These are phyloP conservation scores for Xylaria telfairii DNA, from an alignment of 495 filamentous ascomycete species.

Conservation along the genomic window DNA sequence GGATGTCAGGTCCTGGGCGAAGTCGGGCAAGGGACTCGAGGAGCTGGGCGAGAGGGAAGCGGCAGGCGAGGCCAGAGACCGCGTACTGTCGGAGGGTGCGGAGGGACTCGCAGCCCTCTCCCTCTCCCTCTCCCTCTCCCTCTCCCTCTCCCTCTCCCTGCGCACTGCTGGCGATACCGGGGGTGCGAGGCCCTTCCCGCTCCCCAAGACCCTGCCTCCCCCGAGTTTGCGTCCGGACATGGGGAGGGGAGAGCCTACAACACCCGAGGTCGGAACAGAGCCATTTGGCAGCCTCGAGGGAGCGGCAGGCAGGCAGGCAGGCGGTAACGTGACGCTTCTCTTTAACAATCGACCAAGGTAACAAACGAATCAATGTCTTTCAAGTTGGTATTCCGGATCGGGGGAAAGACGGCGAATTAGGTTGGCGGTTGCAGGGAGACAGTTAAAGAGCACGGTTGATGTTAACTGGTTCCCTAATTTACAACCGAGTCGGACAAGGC, in stretches of 20 bases:
- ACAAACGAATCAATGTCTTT: background rate
- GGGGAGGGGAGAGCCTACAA: constrained; percentile 27
- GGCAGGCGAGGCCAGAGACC: constrained; percentile 53
- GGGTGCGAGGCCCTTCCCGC: constrained; percentile 75
- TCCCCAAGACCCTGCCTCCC: constrained; percentile 87
- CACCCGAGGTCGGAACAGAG: constrained; percentile 7
- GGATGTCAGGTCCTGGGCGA: constrained; percentile 52
- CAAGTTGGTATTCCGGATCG: background rate
- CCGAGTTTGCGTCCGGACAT: constrained; percentile 88
- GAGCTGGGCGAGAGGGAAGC: constrained; percentile 38
- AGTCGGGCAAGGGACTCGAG: constrained; percentile 45
- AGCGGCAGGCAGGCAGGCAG: background rate
- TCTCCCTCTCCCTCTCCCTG: constrained; percentile 42
- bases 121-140: no score
- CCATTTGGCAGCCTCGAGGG: constrained; percentile 22
- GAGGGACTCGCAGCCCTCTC: constrained; percentile 51
- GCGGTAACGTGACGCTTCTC: background rate
- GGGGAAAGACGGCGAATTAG: background rate
- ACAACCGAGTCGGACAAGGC: background rate
- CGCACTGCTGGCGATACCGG: constrained; percentile 47
- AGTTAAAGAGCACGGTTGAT: background rate
- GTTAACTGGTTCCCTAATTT: background rate
- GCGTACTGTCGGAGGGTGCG: constrained; percentile 59
- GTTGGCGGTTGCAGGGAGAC: background rate
- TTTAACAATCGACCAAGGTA: background rate